These are phyloP conservation scores for Periconia macrospinosa DNA, from an alignment of 2,329 filamentous ascomycete species.

Conservation along the genomic window DNA sequence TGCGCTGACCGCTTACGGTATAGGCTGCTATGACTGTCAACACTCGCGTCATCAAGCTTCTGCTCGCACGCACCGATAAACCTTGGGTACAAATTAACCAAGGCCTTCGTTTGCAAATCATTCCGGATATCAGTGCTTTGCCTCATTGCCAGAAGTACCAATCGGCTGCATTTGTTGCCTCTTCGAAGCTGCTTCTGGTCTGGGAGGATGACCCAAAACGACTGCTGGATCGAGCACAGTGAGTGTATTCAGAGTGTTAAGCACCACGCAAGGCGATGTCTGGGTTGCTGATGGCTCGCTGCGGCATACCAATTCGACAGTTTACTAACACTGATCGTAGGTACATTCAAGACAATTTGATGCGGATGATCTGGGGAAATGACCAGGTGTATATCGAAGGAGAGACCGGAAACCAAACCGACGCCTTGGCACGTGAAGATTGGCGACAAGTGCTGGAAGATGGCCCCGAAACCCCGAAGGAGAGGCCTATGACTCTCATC, in stretches of 20 bases:
- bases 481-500: slow-evolving; percentile 57
- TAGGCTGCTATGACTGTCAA: slow-evolving; percentile 70
- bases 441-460: neutral
- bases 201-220: slow-evolving; percentile 82
- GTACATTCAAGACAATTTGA: slow-evolving; percentile 73
- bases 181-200: slow-evolving; percentile 70
- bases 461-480: slow-evolving; percentile 33
- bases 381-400: slow-evolving; percentile 46
- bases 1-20: neutral
- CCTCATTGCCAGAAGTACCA: slow-evolving; percentile 71
- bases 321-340: too few species aligned
- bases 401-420: neutral
- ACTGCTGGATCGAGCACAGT: slow-evolving; percentile 67
- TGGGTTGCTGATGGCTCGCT: too few species aligned
- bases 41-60: slow-evolving; percentile 64
- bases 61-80: slow-evolving; percentile 55
- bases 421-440: slow-evolving; percentile 23
- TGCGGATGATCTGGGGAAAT: slow-evolving; percentile 67
- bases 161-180: slow-evolving; percentile 76
- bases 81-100: slow-evolving; percentile 62
- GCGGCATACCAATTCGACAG: too few species aligned
- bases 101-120: slow-evolving; percentile 63
- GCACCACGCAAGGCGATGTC: too few species aligned
- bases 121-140: slow-evolving; percentile 60
- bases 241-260: too few species aligned